These are phyloP conservation scores for Mycena polygramma DNA, from an alignment of 768 basidiomycete species.

Conservation along the genomic window DNA sequence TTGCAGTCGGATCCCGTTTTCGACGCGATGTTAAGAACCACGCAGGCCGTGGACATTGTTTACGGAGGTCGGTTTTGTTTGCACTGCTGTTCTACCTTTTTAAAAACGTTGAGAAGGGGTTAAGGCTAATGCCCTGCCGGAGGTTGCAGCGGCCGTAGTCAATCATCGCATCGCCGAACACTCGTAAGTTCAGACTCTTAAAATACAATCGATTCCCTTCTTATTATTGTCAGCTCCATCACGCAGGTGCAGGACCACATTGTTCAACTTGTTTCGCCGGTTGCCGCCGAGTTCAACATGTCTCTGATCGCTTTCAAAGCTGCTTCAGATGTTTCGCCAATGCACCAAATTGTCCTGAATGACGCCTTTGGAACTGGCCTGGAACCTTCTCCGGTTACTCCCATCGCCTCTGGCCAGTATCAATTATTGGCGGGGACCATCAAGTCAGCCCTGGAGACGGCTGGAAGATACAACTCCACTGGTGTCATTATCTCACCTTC, in stretches of 20 bases:
- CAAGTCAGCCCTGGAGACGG: slow-evolving; percentile 49
- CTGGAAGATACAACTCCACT: slow-evolving; percentile 39
- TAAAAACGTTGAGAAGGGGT: slow-evolving; percentile 38
- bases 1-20: slow-evolving; percentile 38
- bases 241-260: slow-evolving; percentile 45
- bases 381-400: slow-evolving; percentile 62
- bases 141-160: slow-evolving; percentile 57
- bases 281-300: slow-evolving; percentile 52
- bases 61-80: slow-evolving; percentile 41
- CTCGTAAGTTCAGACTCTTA: slow-evolving; percentile 42
- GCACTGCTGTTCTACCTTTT: not conserved
- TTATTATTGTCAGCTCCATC: slow-evolving; percentile 44
- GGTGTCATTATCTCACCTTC: slow-evolving; percentile 42
- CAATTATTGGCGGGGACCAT: slow-evolving; percentile 54
- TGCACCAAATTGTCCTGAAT: slow-evolving; percentile 49
- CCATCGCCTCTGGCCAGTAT: slow-evolving; percentile 43
- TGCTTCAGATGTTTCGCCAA: slow-evolving; percentile 22
- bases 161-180: slow-evolving; percentile 63
- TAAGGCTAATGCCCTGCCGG: slow-evolving; percentile 70
- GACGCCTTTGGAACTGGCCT: slow-evolving; percentile 54
- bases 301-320: slow-evolving; percentile 53
- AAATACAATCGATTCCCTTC: not conserved
- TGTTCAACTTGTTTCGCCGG: slow-evolving; percentile 45
- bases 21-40: slow-evolving; percentile 56
- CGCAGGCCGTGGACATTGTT: slow-evolving; percentile 69